These are phyloP conservation scores for Starmerella bombicola DNA, from an alignment of 805 yeast species.

Conservation along the genomic window DNA sequence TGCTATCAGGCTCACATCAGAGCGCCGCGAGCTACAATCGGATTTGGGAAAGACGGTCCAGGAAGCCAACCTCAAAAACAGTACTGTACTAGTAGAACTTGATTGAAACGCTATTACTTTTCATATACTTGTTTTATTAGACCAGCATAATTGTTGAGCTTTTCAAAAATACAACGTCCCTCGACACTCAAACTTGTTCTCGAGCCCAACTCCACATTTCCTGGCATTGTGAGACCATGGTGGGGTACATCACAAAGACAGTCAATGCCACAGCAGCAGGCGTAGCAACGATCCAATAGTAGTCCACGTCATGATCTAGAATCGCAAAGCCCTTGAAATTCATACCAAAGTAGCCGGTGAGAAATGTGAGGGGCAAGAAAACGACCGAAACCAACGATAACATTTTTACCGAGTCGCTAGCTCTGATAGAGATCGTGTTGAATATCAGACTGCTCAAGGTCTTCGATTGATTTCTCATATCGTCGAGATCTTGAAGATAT, in stretches of 20 bases:
- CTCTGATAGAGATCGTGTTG: constrained; percentile 45
- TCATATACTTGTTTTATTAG: no score
- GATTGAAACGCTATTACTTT: not conserved
- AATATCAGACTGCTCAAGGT: constrained; percentile 42
- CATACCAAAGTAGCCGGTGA: constrained; percentile 54
- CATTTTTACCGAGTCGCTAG: constrained; percentile 43
- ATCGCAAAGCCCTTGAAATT: constrained; percentile 37
- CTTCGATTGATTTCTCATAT: constrained; percentile 42
- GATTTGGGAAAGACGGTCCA: constrained; percentile 46
- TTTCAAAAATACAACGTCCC: no score
- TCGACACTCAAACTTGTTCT: constrained; percentile 17
- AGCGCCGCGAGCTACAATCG: constrained; percentile 46
- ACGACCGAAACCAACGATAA: constrained; percentile 46
- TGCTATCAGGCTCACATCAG: constrained; percentile 37
- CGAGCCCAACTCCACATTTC: constrained; percentile 20
- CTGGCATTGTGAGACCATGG: constrained; percentile 3
- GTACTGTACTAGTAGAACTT: constrained; percentile 60
- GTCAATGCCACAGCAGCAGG: constrained; percentile 29
- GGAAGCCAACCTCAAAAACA: constrained; percentile 70
- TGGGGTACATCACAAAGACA: constrained; percentile 24
- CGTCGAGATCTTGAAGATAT: constrained; percentile 42
- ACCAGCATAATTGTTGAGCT: no score
- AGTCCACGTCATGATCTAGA: constrained; percentile 31
- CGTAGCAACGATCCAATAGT: constrained; percentile 39
- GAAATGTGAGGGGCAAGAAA: constrained; percentile 45